Evolutionary conservation across 768 basidiomycete species (phyloP).

Genomic region (Bullera alba): DNA sequence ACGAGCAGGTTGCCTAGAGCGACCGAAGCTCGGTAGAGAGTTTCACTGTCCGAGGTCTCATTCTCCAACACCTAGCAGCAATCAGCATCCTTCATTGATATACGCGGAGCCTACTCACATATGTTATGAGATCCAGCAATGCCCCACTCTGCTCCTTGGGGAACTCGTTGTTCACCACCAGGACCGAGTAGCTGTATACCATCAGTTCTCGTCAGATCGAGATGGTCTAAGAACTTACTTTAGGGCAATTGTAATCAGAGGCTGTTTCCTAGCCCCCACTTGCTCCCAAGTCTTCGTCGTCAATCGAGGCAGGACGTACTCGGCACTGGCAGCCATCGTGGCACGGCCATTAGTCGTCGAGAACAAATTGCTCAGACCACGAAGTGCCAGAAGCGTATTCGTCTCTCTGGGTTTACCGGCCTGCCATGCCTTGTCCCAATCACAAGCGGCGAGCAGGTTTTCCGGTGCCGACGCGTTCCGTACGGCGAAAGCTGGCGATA

Average conservation of each 20-base stretch:
- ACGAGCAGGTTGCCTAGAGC: conserved; percentile 41
- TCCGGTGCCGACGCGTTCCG: conserved; percentile 54
- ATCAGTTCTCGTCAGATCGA: conserved; percentile 1
- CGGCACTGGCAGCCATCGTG: conserved; percentile 6
- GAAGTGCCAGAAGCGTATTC: conserved; percentile 70
- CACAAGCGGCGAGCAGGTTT: conserved; percentile 60
- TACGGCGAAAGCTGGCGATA: conserved; percentile 53
- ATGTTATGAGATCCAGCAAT: conserved; percentile 27
- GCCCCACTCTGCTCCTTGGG: conserved; percentile 11
- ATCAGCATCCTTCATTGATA: conserved; percentile 1
- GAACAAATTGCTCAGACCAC: conserved; percentile 73
- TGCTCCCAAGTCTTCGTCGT: conserved; percentile 55
- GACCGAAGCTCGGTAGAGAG: conserved; percentile 36
- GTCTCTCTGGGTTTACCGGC: conserved; percentile 69
- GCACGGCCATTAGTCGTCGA: conserved; percentile 46
- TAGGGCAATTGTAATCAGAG: conserved; percentile 72
- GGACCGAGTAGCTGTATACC: conserved; percentile 36
- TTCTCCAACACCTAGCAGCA: conserved; percentile 31
- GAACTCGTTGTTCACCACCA: conserved; percentile 25
- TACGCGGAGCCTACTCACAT: conserved; percentile 14
- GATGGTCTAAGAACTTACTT: conserved; percentile 58
- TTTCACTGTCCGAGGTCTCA: conserved; percentile 38
- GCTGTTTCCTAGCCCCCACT: conserved; percentile 65
- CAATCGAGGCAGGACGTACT: conserved; percentile 48
- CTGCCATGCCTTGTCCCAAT: conserved; percentile 58